phyloP scores from a whole-genome alignment of 2,329 filamentous ascomycete genomes.

The Scortechinia acanthostroma region DNA sequence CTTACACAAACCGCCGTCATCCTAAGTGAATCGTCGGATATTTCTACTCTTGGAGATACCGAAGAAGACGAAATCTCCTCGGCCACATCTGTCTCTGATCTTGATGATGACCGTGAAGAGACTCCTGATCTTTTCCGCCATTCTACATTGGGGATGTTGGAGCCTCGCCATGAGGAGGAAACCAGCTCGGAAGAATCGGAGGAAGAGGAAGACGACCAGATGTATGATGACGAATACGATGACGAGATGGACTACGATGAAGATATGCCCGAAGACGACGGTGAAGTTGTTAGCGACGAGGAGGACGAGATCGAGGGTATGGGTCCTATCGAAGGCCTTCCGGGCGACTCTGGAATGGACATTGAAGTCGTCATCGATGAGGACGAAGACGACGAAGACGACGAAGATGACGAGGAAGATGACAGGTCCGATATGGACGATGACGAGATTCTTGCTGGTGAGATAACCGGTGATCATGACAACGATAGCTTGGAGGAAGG shows the following conservation, averaged over 20 bases:
- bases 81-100: conserved; percentile 79
- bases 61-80: conserved; percentile 85
- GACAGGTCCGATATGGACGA: conserved; percentile 45
- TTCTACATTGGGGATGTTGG: conserved; percentile 89
- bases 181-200: conserved; percentile 18
- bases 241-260: conserved; percentile 93
- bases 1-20: conserved; percentile 81
- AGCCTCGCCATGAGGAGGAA: conserved; percentile 46
- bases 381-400: conserved; percentile 51
- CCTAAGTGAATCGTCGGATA: conserved; percentile 74
- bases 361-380: conserved; percentile 74
- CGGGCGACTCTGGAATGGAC: conserved; percentile 54
- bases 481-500: conserved; percentile 33
- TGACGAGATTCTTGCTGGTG: conserved; percentile 30
- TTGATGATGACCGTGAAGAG: conserved; percentile 81
- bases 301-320: conserved; percentile 9
- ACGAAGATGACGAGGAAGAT: conserved; percentile 48
- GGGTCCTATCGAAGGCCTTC: conserved; percentile 63
- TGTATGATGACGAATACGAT: conserved; percentile 75
- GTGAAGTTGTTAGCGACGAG: conserved; percentile 83
- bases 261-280: conserved; percentile 70
- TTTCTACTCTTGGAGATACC: conserved; percentile 59
- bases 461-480: conserved; percentile 14
- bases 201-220: conserved; percentile 71
- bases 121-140: conserved; percentile 96